Evolutionary conservation across 768 basidiomycete genomes (phyloP).

Genomic region (Cystobasidium ongulense): DNA sequence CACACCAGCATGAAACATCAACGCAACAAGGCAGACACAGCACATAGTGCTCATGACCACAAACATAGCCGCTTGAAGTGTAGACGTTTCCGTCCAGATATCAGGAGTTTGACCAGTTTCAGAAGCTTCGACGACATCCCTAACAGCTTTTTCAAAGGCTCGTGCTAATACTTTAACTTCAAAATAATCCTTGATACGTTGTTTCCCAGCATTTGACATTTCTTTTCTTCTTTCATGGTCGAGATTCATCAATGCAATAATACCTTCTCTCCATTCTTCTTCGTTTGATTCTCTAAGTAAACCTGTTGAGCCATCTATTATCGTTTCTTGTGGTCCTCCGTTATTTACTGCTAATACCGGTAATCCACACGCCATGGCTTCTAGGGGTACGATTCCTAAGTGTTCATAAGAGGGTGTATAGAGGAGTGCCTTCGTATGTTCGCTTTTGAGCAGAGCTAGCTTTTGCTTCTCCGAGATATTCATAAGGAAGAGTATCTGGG

Average conservation of each 20-base stretch:
- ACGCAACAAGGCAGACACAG: not conserved
- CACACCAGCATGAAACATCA: conserved; percentile 8
- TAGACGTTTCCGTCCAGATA: conserved; percentile 1
- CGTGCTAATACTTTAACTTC: conserved; percentile 53
- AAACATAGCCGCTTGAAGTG: not conserved
- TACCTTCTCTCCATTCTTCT: conserved; percentile 61
- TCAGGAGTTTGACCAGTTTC: conserved; percentile 42
- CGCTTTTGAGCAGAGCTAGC: conserved; percentile 62
- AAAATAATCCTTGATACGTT: conserved; percentile 60
- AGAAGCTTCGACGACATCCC: conserved; percentile 54
- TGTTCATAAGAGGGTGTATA: conserved; percentile 95
- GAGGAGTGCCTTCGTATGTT: conserved; percentile 63
- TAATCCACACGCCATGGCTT: conserved; percentile 84
- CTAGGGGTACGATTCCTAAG: conserved; percentile 92
- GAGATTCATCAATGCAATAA: conserved; percentile 53
- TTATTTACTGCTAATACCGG: conserved; percentile 79
- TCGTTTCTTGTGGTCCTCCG: conserved; percentile 78
- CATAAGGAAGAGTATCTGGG: conserved; percentile 75
- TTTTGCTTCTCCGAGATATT: conserved; percentile 83
- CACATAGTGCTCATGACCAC: conserved; percentile 10
- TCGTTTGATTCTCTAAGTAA: conserved; percentile 62
- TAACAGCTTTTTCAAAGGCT: conserved; percentile 52
- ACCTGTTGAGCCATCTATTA: conserved; percentile 61
- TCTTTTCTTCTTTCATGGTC: conserved; percentile 47
- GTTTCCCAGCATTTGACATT: conserved; percentile 55